Evolutionary conservation across 495 filamentous ascomycete genomes (phyloP), one percentile per base, ranked within the genome.

Genomic region (Aspergillus panamensis): DNA sequence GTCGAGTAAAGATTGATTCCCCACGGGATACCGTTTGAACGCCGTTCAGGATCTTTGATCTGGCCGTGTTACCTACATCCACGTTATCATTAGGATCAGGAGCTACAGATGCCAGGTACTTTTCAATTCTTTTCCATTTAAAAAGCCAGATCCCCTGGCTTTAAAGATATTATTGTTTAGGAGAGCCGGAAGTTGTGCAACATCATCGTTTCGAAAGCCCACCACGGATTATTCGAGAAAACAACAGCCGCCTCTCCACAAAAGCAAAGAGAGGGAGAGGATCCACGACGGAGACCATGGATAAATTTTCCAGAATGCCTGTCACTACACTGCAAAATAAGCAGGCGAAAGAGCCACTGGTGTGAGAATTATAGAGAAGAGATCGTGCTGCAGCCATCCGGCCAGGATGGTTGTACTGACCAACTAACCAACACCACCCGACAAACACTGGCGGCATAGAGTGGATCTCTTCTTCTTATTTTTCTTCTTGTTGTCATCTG

Each of bases 371-470:
- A 6, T 45, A 53, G 51, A 52, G 20, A 48, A 49, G 49, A 55
- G 42, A 55, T 39, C 49, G 59, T 29, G 54, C 61, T 66, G 64
- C 64, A 66, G 64, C 58, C 61, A 63, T 61, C 64, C 64, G 64
- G 55, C 51, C 48, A 48, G 16, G 57, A 61, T 54, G 58, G 64
- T 63, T 62, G 63, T 66, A 62, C 63, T 63, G 61, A 37, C 56
- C 58, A 66, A 59, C 56, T 58, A 48, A 52, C 21, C 48, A 51
- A 20, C 64, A 60, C 56, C 48, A 59, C 61, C 51, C 33, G 56
- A 63, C 64, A 66, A 66, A 66, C 64, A 66, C 61, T 59, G 52
- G 48, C 60, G 53, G 55, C 49, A 52, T 48, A 52, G 19, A 58
- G 55, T 59, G 58, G 58, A 56, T 53, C 40, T 50, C 35, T 53